phyloP scores from a whole-genome alignment of 352 stramenopile species.

The Elongisporangium senticosum region DNA sequence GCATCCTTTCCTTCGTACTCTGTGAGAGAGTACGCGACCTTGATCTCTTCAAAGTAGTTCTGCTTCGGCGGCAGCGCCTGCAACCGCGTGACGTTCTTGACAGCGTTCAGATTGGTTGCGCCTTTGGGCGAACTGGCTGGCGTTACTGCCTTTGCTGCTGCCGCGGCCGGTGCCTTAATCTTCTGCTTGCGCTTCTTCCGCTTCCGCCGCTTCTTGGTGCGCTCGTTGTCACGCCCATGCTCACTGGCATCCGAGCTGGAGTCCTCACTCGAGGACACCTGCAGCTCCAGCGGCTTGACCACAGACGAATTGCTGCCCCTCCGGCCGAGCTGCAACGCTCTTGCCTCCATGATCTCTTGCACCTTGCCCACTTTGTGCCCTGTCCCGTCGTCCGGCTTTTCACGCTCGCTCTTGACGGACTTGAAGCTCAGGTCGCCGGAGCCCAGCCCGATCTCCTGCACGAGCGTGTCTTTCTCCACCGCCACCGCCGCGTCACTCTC shows the following conservation, averaged over 20 bases:
- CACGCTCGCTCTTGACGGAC: neutral
- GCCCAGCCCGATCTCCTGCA: constrained; percentile 5
- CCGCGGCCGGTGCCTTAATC: constrained; percentile 5
- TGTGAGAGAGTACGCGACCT: constrained; percentile 36
- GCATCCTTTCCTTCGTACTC: constrained; percentile 7
- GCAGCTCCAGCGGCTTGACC: constrained; percentile 10
- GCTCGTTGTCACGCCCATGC: constrained; percentile 3
- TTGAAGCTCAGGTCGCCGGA: neutral
- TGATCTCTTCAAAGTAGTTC: constrained; percentile 51
- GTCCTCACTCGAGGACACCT: constrained; percentile 28
- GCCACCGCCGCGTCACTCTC: neutral
- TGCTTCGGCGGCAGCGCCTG: constrained; percentile 12
- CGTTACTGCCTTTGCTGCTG: constrained; percentile 10
- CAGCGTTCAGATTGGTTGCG: constrained; percentile 27
- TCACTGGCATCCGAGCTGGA: constrained; percentile 2
- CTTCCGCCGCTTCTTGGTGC: constrained; percentile 6
- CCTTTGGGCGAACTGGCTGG: constrained; percentile 10
- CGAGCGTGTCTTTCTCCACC: constrained; percentile 14
- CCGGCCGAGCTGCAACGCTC: neutral
- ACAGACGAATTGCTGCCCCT: neutral
- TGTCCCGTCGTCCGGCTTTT: constrained; percentile 3
- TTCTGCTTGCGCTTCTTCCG: constrained; percentile 48
- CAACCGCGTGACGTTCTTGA: constrained; percentile 23
- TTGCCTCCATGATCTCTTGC: constrained; percentile 3
- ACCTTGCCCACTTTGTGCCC: constrained; percentile 3